Conservation (phyloP, 176 grass and related monocot species). For the Guadua angustifolia region DNA sequence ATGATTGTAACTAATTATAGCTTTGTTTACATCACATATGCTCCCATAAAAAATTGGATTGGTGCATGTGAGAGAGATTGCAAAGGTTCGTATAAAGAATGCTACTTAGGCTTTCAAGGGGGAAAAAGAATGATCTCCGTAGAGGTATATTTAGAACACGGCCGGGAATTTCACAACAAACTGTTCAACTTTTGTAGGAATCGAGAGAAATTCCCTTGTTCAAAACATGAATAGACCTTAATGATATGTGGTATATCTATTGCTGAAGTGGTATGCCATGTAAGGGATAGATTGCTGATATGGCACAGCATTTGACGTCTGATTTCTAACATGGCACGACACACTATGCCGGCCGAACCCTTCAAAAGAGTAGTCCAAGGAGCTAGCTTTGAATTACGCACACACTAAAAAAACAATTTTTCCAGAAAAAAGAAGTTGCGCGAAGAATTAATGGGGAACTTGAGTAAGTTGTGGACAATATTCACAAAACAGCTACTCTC, state of each 20-base stretch:
- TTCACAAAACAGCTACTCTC: background rate
- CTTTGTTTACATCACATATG: background rate
- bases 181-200: no score
- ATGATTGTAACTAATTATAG: background rate
- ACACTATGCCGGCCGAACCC: background rate
- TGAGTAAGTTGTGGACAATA: background rate
- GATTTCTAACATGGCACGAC: background rate
- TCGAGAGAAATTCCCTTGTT: no score
- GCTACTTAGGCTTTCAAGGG: no score
- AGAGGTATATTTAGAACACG: no score
- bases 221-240: background rate
- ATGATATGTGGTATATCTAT: background rate
- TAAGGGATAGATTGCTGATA: background rate
- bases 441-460: no score
- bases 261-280: background rate
- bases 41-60: background rate
- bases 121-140: background rate
- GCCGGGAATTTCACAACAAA: no score
- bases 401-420: no score
- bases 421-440: no score
- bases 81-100: background rate
- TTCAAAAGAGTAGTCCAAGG: background rate
- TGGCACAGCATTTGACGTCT: background rate
- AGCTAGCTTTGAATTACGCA: background rate
- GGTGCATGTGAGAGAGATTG: background rate